These are phyloP conservation scores for Geopyxis carbonaria DNA, from an alignment of 495 filamentous ascomycete species.

Conservation along the genomic window DNA sequence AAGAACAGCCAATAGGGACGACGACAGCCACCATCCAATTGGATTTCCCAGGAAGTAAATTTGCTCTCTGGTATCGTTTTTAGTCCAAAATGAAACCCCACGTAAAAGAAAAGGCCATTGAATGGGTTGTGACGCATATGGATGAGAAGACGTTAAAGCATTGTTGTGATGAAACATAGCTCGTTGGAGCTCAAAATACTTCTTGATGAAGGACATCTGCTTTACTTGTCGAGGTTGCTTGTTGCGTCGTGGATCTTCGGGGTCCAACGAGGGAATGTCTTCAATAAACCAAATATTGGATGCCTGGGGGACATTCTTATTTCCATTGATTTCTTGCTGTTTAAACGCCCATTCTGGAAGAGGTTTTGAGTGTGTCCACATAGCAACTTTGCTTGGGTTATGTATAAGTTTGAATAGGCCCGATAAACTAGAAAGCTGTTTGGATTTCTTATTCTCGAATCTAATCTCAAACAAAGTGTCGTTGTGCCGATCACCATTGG, in stretches of 20 bases:
- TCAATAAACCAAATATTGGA: slow-evolving; percentile 94
- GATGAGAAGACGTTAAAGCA: slow-evolving; percentile 87
- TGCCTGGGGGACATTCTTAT: slow-evolving; percentile 80
- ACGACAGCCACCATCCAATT: slow-evolving; percentile 92
- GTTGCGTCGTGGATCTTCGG: slow-evolving; percentile 47
- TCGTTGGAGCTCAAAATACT: slow-evolving; percentile 91
- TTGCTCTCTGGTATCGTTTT: slow-evolving; percentile 87
- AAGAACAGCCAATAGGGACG: slow-evolving; percentile 80
- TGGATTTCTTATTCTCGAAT: slow-evolving; percentile 68
- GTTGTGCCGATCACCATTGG: slow-evolving; percentile 59
- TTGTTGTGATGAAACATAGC: slow-evolving; percentile 99
- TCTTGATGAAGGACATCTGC: slow-evolving; percentile 68
- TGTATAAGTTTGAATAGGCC: slow-evolving; percentile 92
- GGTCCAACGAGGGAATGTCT: slow-evolving; percentile 62
- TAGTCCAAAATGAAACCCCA: slow-evolving; percentile 98
- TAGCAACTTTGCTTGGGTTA: slow-evolving; percentile 80
- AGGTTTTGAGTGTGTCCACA: slow-evolving; percentile 93
- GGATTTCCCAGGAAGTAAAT: slow-evolving; percentile 99
- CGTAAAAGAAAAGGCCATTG: slow-evolving; percentile 94
- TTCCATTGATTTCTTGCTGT: slow-evolving; percentile 97
- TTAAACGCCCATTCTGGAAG: slow-evolving; percentile 93
- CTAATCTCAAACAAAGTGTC: slow-evolving; percentile 88
- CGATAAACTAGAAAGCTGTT: slow-evolving; percentile 75
- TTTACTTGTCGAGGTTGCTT: slow-evolving; percentile 64
- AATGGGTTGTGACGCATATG: slow-evolving; percentile 85